These are phyloP conservation scores for Sugiyamaella chiloensis DNA, from an alignment of 805 yeast species.

Conservation along the genomic window DNA sequence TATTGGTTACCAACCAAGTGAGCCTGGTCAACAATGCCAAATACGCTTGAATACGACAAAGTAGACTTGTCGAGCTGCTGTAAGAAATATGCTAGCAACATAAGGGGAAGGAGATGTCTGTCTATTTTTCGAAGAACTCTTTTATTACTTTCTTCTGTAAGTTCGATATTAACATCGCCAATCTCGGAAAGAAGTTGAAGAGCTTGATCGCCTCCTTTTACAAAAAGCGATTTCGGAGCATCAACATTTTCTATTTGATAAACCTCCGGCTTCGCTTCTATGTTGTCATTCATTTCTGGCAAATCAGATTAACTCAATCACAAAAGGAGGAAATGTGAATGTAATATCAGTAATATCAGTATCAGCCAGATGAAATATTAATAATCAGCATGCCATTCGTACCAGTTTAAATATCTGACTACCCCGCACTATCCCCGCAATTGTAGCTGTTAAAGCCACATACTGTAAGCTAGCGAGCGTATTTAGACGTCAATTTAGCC, in stretches of 20 bases:
- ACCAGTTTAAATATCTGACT: too few species aligned
- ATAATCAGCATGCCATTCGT: too few species aligned
- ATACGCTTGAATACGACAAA: conserved; percentile 47
- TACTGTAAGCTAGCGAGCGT: too few species aligned
- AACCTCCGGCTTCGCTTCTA: conserved; percentile 2
- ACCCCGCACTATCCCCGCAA: too few species aligned
- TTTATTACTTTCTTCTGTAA: not conserved
- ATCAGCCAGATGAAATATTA: too few species aligned
- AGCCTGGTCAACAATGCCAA: conserved; percentile 39
- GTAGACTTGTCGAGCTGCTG: conserved; percentile 46
- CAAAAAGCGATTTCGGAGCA: not conserved
- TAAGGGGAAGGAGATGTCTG: conserved; percentile 18
- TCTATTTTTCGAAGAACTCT: conserved; percentile 24
- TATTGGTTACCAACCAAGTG: conserved; percentile 32
- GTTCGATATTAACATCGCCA: not conserved
- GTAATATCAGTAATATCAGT: too few species aligned
- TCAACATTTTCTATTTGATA: conserved; percentile 5
- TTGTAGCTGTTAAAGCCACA: too few species aligned
- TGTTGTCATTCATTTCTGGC: not conserved
- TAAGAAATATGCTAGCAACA: conserved; percentile 16
- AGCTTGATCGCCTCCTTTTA: conserved; percentile 2
- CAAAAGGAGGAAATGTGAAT: too few species aligned
- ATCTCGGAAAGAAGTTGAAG: conserved; percentile 1
- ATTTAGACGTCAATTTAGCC: too few species aligned
- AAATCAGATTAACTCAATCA: too few species aligned